These are phyloP conservation scores for Suillus decipiens DNA, from an alignment of 768 basidiomycete species.

Conservation along the genomic window DNA sequence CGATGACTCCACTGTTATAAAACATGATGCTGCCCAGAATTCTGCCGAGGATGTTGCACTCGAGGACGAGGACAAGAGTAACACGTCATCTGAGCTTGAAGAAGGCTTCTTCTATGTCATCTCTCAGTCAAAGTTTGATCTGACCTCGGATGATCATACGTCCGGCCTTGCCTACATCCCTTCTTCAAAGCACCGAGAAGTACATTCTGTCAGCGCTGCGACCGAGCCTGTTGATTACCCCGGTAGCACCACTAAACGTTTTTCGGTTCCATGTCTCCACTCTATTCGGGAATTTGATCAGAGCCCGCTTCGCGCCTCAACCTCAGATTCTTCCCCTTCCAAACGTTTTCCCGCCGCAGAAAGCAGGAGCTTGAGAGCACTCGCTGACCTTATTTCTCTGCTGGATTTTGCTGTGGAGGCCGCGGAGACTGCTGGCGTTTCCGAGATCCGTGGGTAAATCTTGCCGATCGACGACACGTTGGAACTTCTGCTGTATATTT, in stretches of 20 bases:
- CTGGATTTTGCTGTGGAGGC: conserved; percentile 29
- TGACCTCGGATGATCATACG: neutral
- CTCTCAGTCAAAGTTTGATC: neutral
- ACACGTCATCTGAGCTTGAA: neutral
- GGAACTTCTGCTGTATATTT: neutral
- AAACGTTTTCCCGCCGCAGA: conserved; percentile 26
- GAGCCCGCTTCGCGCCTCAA: conserved; percentile 19
- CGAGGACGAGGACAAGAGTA: neutral
- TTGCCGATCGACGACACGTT: neutral
- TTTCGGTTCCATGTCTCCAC: neutral
- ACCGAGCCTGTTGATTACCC: neutral
- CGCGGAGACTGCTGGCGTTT: neutral
- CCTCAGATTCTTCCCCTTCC: conserved; percentile 29
- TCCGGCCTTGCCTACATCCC: conserved; percentile 2
- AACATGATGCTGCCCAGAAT: neutral
- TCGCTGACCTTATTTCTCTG: conserved; percentile 29
- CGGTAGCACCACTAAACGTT: neutral
- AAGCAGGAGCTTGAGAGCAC: conserved; percentile 24
- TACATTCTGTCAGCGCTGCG: neutral
- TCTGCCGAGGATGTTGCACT: neutral
- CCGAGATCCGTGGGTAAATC: neutral
- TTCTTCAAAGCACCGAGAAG: neutral
- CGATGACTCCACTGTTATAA: neutral
- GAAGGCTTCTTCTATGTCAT: neutral
- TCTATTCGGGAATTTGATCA: conserved; percentile 1